Base-by-base conservation (phyloP, 805 yeast species). In the Yarrowia sp. region DNA sequence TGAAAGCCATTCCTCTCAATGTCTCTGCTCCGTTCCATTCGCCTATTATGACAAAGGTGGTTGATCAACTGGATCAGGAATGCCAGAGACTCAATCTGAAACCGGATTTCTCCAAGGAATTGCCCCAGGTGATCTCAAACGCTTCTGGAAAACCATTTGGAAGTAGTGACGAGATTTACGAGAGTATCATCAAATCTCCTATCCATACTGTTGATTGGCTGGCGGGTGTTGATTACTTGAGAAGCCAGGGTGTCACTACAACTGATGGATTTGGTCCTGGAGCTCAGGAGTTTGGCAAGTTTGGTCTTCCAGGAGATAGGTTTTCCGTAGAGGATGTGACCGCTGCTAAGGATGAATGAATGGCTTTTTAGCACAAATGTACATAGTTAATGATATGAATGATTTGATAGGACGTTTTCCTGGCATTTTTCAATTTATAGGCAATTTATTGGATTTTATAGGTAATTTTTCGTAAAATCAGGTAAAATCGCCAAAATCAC, bases 21-120 rank as follows among this genome's bases (percentile, higher is more conserved):
- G 64, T 58, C 5, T 58, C 64, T 1, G 64, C 64, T 1, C 51
- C 64, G 13, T 58, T 58, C 28, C 64, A 58, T 11, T 58, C 64
- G 1, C 22, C 14, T 2, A 18, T 58, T 10, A 58, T 58, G 64
- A 6, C 51, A 7, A 51, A 51, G 14, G 64, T 58, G 18, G 64
- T 58, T 14, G 18, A 32, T 9, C n/a, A 44, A 18, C 42, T 58
- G n/a, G 51, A 44, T 13, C n/a, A 5, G 22, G 8, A 33, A 3
- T 43, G 50, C 17, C 50, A 58, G 33, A 10, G 43, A n/a, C 41
- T 14, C 5, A 9, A 11, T 6, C 43, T 58, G 33, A 14, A 31
- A 2, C 61, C 61, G 11, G 61, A 55, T 41, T 55, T 41, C 31
- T 39, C 47, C 38, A 10, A 14, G 7, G 61, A 55, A 11, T 28